Percentiles rank a stretch among this genome's conserved stretches.
These are phyloP conservation scores for Tylopilus cervinicoccineus DNA, from an alignment of 768 basidiomycete species.

Conservation along the genomic window DNA sequence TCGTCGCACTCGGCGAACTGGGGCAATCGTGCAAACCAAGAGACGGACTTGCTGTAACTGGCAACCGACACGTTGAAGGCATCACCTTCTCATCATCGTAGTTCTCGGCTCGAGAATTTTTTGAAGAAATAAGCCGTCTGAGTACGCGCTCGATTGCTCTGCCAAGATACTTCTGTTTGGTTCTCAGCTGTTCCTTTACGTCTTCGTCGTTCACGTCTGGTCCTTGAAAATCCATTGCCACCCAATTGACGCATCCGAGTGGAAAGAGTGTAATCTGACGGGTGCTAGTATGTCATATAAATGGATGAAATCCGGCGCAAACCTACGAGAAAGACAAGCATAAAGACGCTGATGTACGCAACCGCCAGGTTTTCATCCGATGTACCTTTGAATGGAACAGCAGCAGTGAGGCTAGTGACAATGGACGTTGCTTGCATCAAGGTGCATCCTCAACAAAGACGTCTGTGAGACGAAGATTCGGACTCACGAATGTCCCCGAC, in stretches of 20 bases:
- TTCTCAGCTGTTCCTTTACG: slow-evolving; percentile 42
- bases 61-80: neutral
- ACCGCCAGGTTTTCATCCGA: slow-evolving; percentile 58
- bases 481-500: slow-evolving; percentile 65
- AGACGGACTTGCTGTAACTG: neutral
- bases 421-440: slow-evolving; percentile 56
- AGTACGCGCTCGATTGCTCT: slow-evolving; percentile 10
- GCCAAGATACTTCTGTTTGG: slow-evolving; percentile 30
- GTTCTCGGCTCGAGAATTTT: neutral
- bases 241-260: slow-evolving; percentile 49
- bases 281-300: neutral
- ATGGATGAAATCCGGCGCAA: neutral
- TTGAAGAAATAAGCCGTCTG: neutral
- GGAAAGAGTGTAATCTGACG: slow-evolving; percentile 61
- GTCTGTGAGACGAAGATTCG: neutral
- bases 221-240: slow-evolving; percentile 62
- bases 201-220: slow-evolving; percentile 59
- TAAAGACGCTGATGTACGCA: slow-evolving; percentile 61
- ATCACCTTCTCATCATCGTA: slow-evolving; percentile 10
- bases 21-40: neutral
- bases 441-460: neutral
- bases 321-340: slow-evolving; percentile 56
- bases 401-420: slow-evolving; percentile 55
- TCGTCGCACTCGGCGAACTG: slow-evolving; percentile 1
- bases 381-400: slow-evolving; percentile 57